These are phyloP conservation scores for Cynara cardunculus DNA, from an alignment of 129 eudicot species.

Conservation along the genomic window DNA sequence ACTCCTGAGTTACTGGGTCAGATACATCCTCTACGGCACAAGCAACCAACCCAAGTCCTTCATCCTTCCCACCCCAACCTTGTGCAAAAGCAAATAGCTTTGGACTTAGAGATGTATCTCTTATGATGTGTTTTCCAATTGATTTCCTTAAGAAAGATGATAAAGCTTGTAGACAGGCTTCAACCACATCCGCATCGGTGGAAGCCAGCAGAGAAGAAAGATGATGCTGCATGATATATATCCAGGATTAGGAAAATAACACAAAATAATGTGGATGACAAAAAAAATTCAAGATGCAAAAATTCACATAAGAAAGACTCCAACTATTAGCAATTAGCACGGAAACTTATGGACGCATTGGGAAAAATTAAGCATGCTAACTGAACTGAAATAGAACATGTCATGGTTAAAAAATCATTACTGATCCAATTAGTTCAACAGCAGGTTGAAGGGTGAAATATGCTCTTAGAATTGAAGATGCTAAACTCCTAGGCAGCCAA, in stretches of 20 bases:
- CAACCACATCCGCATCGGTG: conserved; percentile 86
- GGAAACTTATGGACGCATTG: not conserved
- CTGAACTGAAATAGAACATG: not conserved
- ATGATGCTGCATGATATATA: conserved; percentile 66
- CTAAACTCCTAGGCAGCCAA: not conserved
- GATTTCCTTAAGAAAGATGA: conserved; percentile 81
- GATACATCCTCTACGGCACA: conserved; percentile 64
- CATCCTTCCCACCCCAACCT: conserved; percentile 99
- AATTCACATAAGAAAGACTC: not conserved
- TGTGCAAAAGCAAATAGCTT: conserved; percentile 90
- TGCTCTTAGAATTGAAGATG: not conserved
- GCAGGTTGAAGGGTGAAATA: no score
- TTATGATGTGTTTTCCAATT: conserved; percentile 70
- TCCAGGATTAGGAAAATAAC: conserved; percentile 11
- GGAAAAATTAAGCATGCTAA: not conserved
- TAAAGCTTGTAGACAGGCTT: conserved; percentile 85
- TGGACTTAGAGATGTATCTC: conserved; percentile 72
- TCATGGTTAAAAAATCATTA: not conserved
- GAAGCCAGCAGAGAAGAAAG: conserved; percentile 91
- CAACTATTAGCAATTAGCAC: not conserved
- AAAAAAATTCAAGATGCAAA: not conserved
- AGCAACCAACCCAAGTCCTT: conserved; percentile 86
- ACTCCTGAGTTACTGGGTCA: conserved; percentile 56
- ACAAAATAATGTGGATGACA: conserved; percentile 2
- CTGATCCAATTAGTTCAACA: not conserved